A percentile compares a stretch with the other conserved stretches of the same genome.
Evolutionary conservation across 257 asterid genomes (phyloP).

Genomic region (Nicotiana tomentosiformis): DNA sequence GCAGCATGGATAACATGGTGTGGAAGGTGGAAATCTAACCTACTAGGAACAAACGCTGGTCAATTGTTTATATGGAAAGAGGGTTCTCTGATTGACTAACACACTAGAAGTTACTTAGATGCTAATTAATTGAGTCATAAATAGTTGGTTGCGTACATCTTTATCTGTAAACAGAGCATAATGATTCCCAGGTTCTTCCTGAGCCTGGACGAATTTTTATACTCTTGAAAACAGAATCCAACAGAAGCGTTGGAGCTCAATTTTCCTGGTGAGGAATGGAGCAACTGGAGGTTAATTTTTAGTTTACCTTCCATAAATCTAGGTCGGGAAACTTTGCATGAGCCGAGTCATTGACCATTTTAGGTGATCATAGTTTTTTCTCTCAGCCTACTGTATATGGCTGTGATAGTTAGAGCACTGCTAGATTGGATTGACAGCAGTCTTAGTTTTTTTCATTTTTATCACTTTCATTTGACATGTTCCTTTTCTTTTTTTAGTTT

Average conservation of each 20-base stretch:
- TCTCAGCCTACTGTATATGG: constrained; percentile 26
- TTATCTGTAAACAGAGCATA: constrained; percentile 31
- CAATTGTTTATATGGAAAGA: constrained; percentile 50
- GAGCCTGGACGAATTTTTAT: constrained; percentile 18
- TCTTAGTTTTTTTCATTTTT: constrained; percentile 14
- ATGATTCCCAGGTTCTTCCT: constrained; percentile 17
- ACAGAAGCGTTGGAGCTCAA: constrained; percentile 61
- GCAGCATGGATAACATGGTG: constrained; percentile 37
- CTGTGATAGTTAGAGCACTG: constrained; percentile 37
- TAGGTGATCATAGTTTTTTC: constrained; percentile 13
- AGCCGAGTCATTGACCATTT: constrained; percentile 28
- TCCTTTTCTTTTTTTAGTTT: constrained; percentile 1
- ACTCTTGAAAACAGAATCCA: constrained; percentile 36
- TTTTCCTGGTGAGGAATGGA: constrained; percentile 34
- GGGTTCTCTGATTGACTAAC: constrained; percentile 51
- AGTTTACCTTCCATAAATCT: constrained; percentile 29
- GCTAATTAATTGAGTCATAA: constrained; percentile 8
- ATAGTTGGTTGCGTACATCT: constrained; percentile 17
- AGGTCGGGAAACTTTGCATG: constrained; percentile 38
- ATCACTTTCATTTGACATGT: background rate
- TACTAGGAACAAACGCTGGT: constrained; percentile 24
- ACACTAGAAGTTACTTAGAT: constrained; percentile 38
- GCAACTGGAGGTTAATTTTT: constrained; percentile 45
- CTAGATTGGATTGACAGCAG: constrained; percentile 22
- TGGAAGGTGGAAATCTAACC: constrained; percentile 70